Evolutionary conservation across 768 basidiomycete species (phyloP), one percentile per base, ranked within the genome.

Genomic region (Mycena galericulata): DNA sequence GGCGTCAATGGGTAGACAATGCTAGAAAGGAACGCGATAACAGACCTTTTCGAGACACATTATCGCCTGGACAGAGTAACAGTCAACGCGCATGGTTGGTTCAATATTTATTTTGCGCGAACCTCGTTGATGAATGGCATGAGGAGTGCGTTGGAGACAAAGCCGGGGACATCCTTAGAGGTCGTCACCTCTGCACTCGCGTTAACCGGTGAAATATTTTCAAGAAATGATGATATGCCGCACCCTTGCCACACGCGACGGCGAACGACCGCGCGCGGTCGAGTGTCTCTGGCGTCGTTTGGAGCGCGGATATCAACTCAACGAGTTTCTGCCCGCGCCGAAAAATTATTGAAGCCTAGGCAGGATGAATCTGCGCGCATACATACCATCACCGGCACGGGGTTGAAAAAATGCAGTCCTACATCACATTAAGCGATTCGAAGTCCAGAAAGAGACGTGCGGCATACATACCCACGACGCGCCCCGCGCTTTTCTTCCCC

Each of bases 101-200:
- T 4, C 14, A 4, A 30, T n/a, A n/a, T n/a, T n/a, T n/a, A n/a
- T 2, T 11, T 11, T n/a, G 4, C 2, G 29, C 81, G 62, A 73
- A 91, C 90, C 86, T 99, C 97, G 72, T 98, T 99, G 73, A 99
- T 92, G 80, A 96, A 98, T 2, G 97, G 97, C 95, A 98, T 98
- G 47, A 99, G 82, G 32, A 97, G 86, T 1, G 95, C 96, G 74
- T 98, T 97, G 1, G 95, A 94, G n/a, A 97, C 94, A 78, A 96
- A 96, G 5, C 95, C 96, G 4, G 97, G 97, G 1, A 97, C 94
- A 74, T 99, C 97, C 73, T 93, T 89, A 0, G 95, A 96, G 4
- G 88, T 88, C 2, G 96, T 93, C 1, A 98, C 96, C 85, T 96
- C 95, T 96, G 75, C 43, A 9, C 14, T 49, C 58, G 32, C 24